phyloP scores from a whole-genome alignment of 768 basidiomycete genomes.

The Glaciozyma antarctica region DNA sequence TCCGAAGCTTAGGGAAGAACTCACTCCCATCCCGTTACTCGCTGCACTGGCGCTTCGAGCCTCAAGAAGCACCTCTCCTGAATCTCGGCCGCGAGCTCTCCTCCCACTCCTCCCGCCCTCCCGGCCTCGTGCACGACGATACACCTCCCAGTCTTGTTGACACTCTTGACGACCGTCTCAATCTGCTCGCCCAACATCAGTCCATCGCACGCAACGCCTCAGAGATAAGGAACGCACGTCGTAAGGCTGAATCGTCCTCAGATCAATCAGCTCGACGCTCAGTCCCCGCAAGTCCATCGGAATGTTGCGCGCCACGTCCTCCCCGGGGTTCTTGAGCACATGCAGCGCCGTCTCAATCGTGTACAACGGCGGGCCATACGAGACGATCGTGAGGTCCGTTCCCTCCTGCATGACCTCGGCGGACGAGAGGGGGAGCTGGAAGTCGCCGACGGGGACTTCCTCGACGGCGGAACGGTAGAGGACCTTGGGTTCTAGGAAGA shows the following conservation, averaged over 20 bases:
- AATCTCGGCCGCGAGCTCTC: constrained; percentile 82
- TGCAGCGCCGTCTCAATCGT: constrained; percentile 76
- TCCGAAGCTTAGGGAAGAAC: not conserved
- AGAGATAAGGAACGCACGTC: constrained; percentile 42
- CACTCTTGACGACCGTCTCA: constrained; percentile 68
- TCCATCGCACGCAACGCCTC: not conserved
- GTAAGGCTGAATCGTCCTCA: constrained; percentile 82
- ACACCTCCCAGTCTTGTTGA: constrained; percentile 70
- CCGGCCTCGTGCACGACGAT: constrained; percentile 90
- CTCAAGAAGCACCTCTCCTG: constrained; percentile 81
- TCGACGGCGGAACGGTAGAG: constrained; percentile 87
- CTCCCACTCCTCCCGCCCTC: constrained; percentile 74
- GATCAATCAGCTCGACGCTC: constrained; percentile 72
- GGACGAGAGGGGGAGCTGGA: constrained; percentile 60
- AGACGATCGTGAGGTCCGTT: constrained; percentile 73
- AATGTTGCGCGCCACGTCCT: constrained; percentile 54
- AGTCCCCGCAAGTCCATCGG: constrained; percentile 45
- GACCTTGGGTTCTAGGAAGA: constrained; percentile 93
- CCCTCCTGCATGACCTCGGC: constrained; percentile 69
- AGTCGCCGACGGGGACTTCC: constrained; percentile 85
- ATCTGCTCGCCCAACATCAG: constrained; percentile 37
- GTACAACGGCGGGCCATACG: constrained; percentile 91
- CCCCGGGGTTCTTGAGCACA: constrained; percentile 59
- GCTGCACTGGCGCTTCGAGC: constrained; percentile 73
- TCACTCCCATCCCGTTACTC: constrained; percentile 78